Base-by-base conservation (phyloP, 2,329 filamentous ascomycete species). In the Stachybotrys elegans region DNA sequence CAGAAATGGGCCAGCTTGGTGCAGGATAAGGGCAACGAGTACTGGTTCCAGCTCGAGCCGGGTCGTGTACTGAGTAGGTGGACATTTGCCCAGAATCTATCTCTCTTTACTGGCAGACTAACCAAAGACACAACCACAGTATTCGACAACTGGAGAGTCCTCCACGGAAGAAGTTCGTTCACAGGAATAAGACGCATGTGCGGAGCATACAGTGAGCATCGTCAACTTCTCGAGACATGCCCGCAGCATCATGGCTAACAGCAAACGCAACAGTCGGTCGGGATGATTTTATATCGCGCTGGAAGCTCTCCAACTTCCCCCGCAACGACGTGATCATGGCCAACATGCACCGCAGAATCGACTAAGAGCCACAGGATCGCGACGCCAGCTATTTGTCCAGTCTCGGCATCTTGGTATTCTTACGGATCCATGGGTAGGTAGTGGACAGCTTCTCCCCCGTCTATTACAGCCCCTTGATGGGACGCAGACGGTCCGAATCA, bases 111-210 rank as follows among this genome's bases (percentile, higher is more conserved):
- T 19, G 16, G 12, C 6, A 3, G 17, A 19, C 38, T 17, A 12
- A 13, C 19, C n/a, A 22, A 9, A 21, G 25, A 14, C 29, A 14
- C 16, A n/a, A 21, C 16, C 16, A 31, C 54, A 87, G 86, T 97
- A 38, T 96, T 98, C 63, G 88, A 98, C 61, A 97, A 98, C 59
- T 96, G 92, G 90, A 79, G 93, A 47, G 86, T 96, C 25, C 69
- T 97, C 54, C 93, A 98, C 64, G 93, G 92, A 1, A 75, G 93
- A 54, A 83, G 83, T 42, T 79, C 79, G 0, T 98, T 97, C 58
- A 85, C 83, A 6, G 93, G 93, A 2, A 81, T 86, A 58, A 75
- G 93, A 52, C 82, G 91, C 52, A 87, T 98, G 58, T 96, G 91
- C 63, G 93, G 93, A 47, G 92, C 80, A 9, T 97, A 97, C 57